A percentile compares a stretch with the other conserved stretches of the same genome.
These are phyloP conservation scores for Coemansia umbellata DNA, from an alignment of 192 early-diverging fungal genomes.

Conservation along the genomic window DNA sequence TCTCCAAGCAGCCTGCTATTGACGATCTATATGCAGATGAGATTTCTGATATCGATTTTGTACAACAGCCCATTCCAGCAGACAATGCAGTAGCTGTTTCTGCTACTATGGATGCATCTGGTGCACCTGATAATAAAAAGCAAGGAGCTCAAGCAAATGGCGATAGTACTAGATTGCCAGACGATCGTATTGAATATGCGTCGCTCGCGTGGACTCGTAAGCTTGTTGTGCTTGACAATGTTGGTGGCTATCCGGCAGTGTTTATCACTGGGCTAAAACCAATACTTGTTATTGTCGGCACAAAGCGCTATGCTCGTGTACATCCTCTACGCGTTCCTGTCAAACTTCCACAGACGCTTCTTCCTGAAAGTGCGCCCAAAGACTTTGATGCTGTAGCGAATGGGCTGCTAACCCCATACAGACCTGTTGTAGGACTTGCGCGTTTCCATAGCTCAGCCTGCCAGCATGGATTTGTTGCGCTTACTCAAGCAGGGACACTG, in stretches of 20 bases:
- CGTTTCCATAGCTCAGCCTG: slow-evolving; percentile 41
- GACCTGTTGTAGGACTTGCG: slow-evolving; percentile 25
- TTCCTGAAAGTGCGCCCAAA: background rate
- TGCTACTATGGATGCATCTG: too few species aligned
- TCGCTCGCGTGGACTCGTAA: slow-evolving; percentile 19
- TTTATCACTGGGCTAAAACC: slow-evolving; percentile 32
- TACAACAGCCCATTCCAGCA: too few species aligned
- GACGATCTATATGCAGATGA: slow-evolving; percentile 21
- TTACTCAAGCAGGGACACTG: slow-evolving; percentile 41
- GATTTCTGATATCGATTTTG: too few species aligned
- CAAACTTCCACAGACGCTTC: slow-evolving; percentile 19
- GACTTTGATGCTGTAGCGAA: slow-evolving; percentile 20
- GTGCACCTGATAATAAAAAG: too few species aligned
- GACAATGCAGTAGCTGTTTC: too few species aligned
- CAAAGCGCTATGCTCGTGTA: slow-evolving; percentile 42
- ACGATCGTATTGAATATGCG: background rate
- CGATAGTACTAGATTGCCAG: too few species aligned
- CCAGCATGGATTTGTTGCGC: slow-evolving; percentile 33
- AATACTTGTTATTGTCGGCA: slow-evolving; percentile 24
- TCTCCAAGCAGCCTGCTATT: background rate
- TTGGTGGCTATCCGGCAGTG: slow-evolving; percentile 39
- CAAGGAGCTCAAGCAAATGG: background rate
- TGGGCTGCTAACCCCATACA: slow-evolving; percentile 16
- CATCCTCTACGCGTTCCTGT: slow-evolving; percentile 30
- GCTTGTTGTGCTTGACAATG: slow-evolving; percentile 29